These are phyloP conservation scores for Neopestalotiopsis clavispora DNA, from an alignment of 2,329 filamentous ascomycete genomes.

Conservation along the genomic window DNA sequence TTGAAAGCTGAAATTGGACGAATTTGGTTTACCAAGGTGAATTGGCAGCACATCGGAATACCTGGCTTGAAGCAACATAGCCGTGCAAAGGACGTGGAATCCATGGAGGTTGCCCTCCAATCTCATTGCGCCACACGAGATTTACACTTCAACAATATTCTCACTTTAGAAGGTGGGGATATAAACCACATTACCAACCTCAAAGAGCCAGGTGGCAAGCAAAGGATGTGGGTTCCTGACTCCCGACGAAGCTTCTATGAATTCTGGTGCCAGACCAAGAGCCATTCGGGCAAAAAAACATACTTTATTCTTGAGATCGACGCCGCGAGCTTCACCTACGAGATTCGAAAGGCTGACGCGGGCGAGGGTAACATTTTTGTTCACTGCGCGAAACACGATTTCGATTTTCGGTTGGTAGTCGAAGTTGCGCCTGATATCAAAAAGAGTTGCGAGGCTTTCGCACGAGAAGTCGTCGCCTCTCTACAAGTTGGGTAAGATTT, in stretches of 20 bases:
- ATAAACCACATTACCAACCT: slow-evolving; percentile 15
- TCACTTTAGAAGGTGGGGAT: slow-evolving; percentile 17
- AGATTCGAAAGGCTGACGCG: slow-evolving; percentile 19
- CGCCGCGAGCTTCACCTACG: slow-evolving; percentile 24
- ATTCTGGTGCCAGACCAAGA: slow-evolving; percentile 17
- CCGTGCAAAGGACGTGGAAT: neutral
- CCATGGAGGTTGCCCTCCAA: slow-evolving; percentile 14
- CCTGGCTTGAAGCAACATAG: neutral
- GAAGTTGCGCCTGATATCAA: slow-evolving; percentile 25
- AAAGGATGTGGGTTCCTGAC: slow-evolving; percentile 4
- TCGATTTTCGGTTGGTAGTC: slow-evolving; percentile 33
- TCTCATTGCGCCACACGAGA: neutral
- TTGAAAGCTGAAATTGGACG: slow-evolving; percentile 20
- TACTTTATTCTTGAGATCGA: slow-evolving; percentile 33
- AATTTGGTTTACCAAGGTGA: slow-evolving; percentile 13
- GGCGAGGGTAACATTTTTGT: slow-evolving; percentile 27
- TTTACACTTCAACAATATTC: slow-evolving; percentile 14
- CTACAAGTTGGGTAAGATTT: slow-evolving; percentile 31
- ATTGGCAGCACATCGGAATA: slow-evolving; percentile 13
- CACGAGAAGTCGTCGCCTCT: slow-evolving; percentile 27
- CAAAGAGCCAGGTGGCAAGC: neutral
- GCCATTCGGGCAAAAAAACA: neutral
- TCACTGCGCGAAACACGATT: slow-evolving; percentile 32
- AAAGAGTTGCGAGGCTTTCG: slow-evolving; percentile 27
- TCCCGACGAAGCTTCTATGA: slow-evolving; percentile 17